phyloP scores from a whole-genome alignment of 2,329 filamentous ascomycete species.

The Arthrobotrys pseudoclavata region DNA sequence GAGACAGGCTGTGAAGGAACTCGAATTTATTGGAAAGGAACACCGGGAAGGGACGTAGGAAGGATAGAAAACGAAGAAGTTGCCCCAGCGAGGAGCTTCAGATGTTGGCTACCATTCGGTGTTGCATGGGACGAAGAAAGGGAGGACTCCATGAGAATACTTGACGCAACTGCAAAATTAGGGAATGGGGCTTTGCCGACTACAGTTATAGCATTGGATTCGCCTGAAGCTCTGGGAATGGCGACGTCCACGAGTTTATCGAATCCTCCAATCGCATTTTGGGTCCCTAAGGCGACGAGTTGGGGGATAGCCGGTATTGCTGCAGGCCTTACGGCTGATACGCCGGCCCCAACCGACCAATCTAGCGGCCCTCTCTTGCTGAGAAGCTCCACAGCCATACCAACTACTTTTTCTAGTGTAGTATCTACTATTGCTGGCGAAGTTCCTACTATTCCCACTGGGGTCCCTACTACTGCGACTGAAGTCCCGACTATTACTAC shows the following conservation, averaged over 20 bases:
- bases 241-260: neutral
- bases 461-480: neutral
- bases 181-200: neutral
- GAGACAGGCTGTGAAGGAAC: neutral
- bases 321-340: neutral
- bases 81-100: neutral
- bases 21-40: neutral
- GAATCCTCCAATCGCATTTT: neutral
- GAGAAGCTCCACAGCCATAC: neutral
- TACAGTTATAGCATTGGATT: neutral
- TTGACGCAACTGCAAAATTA: neutral
- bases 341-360: neutral
- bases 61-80: neutral
- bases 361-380: neutral
- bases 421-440: neutral
- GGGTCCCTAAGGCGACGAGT: neutral
- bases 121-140: neutral
- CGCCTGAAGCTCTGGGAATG: neutral
- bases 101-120: conserved; percentile 22
- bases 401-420: neutral
- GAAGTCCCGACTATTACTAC: too few relatives aligned
- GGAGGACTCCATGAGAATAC: neutral
- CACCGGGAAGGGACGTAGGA: neutral
- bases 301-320: neutral
- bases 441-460: neutral